Base-by-base conservation (phyloP, 108 stramenopile species). In the Fragilariopsis cylindrus region DNA sequence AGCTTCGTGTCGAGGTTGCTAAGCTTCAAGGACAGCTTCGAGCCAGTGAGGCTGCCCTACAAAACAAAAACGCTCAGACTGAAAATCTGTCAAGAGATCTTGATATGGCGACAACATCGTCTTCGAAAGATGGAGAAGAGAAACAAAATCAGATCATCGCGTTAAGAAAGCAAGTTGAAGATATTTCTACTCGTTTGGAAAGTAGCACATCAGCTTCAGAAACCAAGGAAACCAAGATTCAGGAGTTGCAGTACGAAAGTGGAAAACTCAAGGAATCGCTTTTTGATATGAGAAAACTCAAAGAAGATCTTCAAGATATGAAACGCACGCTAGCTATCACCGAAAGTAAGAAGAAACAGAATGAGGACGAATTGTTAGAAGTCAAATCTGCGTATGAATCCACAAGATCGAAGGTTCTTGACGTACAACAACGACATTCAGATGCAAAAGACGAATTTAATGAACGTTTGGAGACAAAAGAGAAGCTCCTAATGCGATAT, bases 11-110 rank as follows among this genome's bases (percentile, higher is more conserved):
- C 21, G 70, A 80, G 48, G 39, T 84, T 39, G 72, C 79, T 3
- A 84, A 77, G 41, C 21, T 80, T 30, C 76, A 80, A 54, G 76
- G 79, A 3, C 76, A 80, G 55, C 67, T 84, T 13, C 45, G 71
- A 52, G 83, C 83, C 3, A 77, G 79, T 21, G 83, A 84, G 42
- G 57, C 79, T 4, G 73, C 60, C 45, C 52, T 80, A 45, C 70
- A 71, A 44, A 49, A 73, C 12, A 84, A 84, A 60, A 83, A 76
- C 18, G 19, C 53, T 3, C 47, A 45, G 7, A 69, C 80, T 46
- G 75, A 80, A 57, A 69, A 77, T 12, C 47, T 84, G 30, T 72
- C 80, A 53, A 7, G 53, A 8, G 48, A 72, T 50, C 72, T 84
- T 12, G 60, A 68, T 43, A 11, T 39, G 13, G 65, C 76, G 5